Percentiles rank a stretch among this genome's conserved stretches.
Conservation (phyloP, 2,329 filamentous ascomycete species). For the Cercospora janseana region DNA sequence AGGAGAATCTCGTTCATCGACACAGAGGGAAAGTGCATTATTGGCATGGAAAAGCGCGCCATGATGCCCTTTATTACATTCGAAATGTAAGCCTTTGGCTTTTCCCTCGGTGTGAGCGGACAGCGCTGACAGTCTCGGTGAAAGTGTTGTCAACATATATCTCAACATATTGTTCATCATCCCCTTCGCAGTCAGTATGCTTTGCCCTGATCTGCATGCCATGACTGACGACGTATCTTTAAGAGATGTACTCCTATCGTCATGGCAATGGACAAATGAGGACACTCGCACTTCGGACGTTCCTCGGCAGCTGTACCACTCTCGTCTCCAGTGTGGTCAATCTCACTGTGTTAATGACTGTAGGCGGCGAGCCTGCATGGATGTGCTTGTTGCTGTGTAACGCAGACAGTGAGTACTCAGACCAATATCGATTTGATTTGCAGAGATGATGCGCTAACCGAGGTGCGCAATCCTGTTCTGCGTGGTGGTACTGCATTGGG, state of each 20-base stretch:
- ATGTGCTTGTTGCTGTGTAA: constrained; percentile 23
- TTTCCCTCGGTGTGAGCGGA: background rate
- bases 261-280: constrained; percentile 19
- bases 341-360: constrained; percentile 17
- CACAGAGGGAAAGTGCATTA: constrained; percentile 15
- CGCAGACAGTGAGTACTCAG: constrained; percentile 16
- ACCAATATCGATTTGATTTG: too few species aligned
- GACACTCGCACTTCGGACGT: constrained; percentile 16
- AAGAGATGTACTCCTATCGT: constrained; percentile 22
- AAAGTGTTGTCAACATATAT: constrained; percentile 17
- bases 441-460: background rate
- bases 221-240: background rate
- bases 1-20: constrained; percentile 21
- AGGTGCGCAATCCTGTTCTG: constrained; percentile 17
- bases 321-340: constrained; percentile 19
- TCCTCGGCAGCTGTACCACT: constrained; percentile 22
- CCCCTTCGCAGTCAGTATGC: constrained; percentile 17
- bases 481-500: constrained; percentile 22
- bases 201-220: background rate
- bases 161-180: constrained; percentile 21
- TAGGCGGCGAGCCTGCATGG: constrained; percentile 19
- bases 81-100: constrained; percentile 6
- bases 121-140: background rate
- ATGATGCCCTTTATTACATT: constrained; percentile 19
- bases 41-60: constrained; percentile 16